phyloP scores from a whole-genome alignment of 2,329 filamentous ascomycete species.

The Chaetomium olivaceum region DNA sequence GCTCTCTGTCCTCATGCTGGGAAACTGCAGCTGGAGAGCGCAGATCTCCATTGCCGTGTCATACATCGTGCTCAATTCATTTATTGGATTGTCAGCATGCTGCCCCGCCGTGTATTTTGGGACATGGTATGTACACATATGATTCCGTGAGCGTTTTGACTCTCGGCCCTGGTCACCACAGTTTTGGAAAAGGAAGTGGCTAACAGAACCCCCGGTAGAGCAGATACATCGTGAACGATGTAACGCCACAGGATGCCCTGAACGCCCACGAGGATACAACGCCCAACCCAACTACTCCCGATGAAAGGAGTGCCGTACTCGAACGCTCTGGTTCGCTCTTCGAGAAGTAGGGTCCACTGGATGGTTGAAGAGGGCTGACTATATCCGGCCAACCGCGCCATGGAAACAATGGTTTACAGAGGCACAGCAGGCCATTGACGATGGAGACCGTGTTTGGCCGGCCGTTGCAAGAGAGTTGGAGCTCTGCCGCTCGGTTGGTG shows the following conservation, averaged over 20 bases:
- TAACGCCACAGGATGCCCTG: background rate
- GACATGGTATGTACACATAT: background rate
- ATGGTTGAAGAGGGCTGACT: background rate
- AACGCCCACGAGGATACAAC: background rate
- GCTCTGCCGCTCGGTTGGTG: too few species aligned
- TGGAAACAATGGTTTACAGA: background rate
- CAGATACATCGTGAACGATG: background rate
- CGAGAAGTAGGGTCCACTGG: background rate
- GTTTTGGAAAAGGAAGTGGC: too few species aligned
- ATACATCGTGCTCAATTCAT: background rate
- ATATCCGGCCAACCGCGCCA: background rate
- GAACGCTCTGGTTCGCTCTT: background rate
- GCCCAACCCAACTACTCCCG: background rate
- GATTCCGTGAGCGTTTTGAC: too few species aligned
- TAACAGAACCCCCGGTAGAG: background rate
- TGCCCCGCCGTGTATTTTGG: background rate
- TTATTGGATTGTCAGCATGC: background rate
- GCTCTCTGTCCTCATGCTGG: too few species aligned
- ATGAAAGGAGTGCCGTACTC: background rate
- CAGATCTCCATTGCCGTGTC: too few species aligned
- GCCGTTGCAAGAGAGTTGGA: background rate
- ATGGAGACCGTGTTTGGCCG: background rate
- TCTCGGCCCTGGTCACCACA: too few species aligned
- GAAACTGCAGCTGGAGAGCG: too few species aligned
- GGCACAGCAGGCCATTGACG: background rate